Base-by-base conservation (phyloP, 768 basidiomycete genomes). In the Trametes villosa region DNA sequence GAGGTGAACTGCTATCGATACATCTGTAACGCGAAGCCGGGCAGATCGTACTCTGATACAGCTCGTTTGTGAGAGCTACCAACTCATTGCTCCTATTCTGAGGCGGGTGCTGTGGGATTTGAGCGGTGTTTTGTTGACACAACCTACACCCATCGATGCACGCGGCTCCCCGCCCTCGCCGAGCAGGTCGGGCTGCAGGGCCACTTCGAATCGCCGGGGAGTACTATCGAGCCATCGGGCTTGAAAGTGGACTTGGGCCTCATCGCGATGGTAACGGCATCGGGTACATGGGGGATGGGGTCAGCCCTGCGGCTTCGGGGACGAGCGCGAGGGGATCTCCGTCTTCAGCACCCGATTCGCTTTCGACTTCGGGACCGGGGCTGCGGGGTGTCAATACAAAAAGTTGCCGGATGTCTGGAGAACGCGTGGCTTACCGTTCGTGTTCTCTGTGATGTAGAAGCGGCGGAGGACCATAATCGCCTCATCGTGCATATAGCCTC, bases 341-440 rank as follows among this genome's bases (percentile, higher is more conserved):
- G 88, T 92, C 74, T 96, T 98, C 57, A 98, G 79, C 1, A 92
- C 80, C 24, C 96, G 83, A 60, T 91, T 91, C 3, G 83, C 78
- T 71, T 98, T 98, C 31, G 88, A 90, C 71, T 86, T 89, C n/a
- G 96, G 96, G 24, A 84, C 78, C 2, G 96, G 96, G 2, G 96
- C 96, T 98, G 65, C 47, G 60, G 24, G 9, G 0, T 18, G 30
- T 27, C 63, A 22, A 33, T 34, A 46, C 30, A 27, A 33, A 33
- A 68, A 42, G 36, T n/a, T n/a, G n/a, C n/a, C n/a, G n/a, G n/a
- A n/a, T n/a, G n/a, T n/a, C n/a, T n/a, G n/a, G n/a, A 38, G 53
- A 24, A 15, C 31, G 22, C 49, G 33, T 3, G n/a, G 70, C 81
- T 41, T 61, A 95, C 96, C 96, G 68, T 96, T 94, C 8, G 80